Evolutionary conservation across 768 basidiomycete species (phyloP).

Genomic region (Mycena rosella): DNA sequence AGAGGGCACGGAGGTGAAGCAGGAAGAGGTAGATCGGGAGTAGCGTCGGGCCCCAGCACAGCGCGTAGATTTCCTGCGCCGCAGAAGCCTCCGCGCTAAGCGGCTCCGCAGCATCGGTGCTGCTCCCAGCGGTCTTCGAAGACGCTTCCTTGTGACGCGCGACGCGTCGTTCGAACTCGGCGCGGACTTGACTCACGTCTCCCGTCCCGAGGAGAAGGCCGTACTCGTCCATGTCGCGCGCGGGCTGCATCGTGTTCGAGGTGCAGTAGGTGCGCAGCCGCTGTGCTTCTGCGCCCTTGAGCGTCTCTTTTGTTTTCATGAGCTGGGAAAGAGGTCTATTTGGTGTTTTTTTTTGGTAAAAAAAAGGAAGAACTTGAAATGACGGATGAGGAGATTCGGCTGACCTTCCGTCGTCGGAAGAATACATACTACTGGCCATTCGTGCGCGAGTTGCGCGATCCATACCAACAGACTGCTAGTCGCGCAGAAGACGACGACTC

Average conservation of each 20-base stretch:
- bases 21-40: slow-evolving; percentile 56
- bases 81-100: slow-evolving; percentile 37
- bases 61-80: slow-evolving; percentile 45
- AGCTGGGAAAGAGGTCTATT: slow-evolving; percentile 47
- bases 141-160: slow-evolving; percentile 13
- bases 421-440: no score
- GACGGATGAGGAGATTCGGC: no score
- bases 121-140: not conserved
- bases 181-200: slow-evolving; percentile 41
- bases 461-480: no score
- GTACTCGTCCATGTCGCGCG: slow-evolving; percentile 51
- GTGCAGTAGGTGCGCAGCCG: slow-evolving; percentile 53
- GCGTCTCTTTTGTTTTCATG: slow-evolving; percentile 45
- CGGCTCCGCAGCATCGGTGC: not conserved
- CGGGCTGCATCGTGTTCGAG: slow-evolving; percentile 49
- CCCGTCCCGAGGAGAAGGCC: slow-evolving; percentile 46
- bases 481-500: no score
- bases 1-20: slow-evolving; percentile 45
- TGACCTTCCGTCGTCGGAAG: no score
- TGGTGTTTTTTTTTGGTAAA: not conserved
- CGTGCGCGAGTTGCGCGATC: no score
- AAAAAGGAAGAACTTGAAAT: not conserved
- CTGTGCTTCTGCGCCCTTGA: slow-evolving; percentile 53
- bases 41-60: slow-evolving; percentile 57
- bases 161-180: slow-evolving; percentile 43